Conservation (phyloP, 2,329 filamentous ascomycete genomes). For the Penicillium verrucosum region DNA sequence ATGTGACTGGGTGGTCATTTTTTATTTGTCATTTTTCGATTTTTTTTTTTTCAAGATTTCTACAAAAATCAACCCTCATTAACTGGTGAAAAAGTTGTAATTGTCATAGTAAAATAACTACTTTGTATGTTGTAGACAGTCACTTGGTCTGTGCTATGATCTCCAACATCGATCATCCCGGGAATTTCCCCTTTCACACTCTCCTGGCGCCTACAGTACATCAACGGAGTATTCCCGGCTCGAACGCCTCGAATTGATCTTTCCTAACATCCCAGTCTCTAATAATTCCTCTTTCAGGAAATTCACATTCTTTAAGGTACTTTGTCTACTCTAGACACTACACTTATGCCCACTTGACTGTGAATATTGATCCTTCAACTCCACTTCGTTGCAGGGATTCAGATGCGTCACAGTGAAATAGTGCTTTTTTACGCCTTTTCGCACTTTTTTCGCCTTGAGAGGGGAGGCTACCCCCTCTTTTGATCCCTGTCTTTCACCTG, state of each 20-base stretch:
- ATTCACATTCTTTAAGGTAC: neutral
- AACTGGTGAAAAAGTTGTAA: neutral
- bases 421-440: constrained; percentile 9
- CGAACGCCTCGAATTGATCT: neutral
- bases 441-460: constrained; percentile 8
- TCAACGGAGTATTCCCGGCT: no score
- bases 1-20: neutral
- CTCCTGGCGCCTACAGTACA: neutral
- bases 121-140: neutral
- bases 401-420: constrained; percentile 20
- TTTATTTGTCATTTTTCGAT: neutral
- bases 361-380: constrained; percentile 4
- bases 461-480: constrained; percentile 15
- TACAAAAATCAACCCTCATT: neutral
- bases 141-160: neutral
- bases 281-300: neutral
- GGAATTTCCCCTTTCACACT: neutral
- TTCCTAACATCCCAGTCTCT: neutral
- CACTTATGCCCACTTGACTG: neutral
- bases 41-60: neutral
- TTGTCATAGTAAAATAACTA: neutral
- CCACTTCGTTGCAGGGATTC: constrained; percentile 24
- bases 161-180: constrained; percentile 1
- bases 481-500: constrained; percentile 19
- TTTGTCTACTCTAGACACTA: neutral